Percentiles rank a stretch among this genome's conserved stretches.
These are phyloP conservation scores for Nakazawaea wickerhamii DNA, from an alignment of 805 yeast species.

Conservation along the genomic window DNA sequence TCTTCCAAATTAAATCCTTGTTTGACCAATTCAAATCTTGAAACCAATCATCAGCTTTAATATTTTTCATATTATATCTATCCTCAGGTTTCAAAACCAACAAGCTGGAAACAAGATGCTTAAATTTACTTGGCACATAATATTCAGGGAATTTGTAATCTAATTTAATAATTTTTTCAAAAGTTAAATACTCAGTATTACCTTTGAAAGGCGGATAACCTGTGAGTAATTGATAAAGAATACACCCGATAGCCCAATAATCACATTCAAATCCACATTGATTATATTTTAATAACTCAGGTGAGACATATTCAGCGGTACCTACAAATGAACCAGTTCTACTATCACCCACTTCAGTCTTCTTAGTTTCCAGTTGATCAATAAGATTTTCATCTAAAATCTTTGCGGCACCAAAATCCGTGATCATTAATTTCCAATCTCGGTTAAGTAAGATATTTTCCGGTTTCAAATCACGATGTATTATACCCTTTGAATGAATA, in stretches of 20 bases:
- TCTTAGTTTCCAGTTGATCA: neutral
- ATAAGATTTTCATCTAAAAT: conserved; percentile 39
- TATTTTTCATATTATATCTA: conserved; percentile 50
- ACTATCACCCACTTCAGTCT: conserved; percentile 28
- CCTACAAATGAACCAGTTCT: conserved; percentile 80
- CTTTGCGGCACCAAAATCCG: conserved; percentile 98
- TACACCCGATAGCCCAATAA: conserved; percentile 94
- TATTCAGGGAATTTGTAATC: conserved; percentile 70
- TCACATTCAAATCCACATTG: conserved; percentile 80
- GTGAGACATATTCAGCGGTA: conserved; percentile 80
- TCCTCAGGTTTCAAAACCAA: conserved; percentile 66
- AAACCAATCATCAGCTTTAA: conserved; percentile 73
- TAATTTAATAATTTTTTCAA: conserved; percentile 77
- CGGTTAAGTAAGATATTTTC: conserved; percentile 83
- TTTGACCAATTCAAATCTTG: conserved; percentile 60
- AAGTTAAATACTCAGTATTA: conserved; percentile 74
- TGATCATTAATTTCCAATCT: conserved; percentile 83
- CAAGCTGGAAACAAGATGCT: conserved; percentile 61
- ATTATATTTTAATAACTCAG: conserved; percentile 76
- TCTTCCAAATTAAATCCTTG: conserved; percentile 62
- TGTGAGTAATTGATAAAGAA: conserved; percentile 72
- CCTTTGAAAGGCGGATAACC: conserved; percentile 92
- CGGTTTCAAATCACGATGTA: conserved; percentile 93
- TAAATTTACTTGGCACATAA: conserved; percentile 53
- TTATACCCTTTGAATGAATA: conserved; percentile 84